phyloP scores from a whole-genome alignment of 1,284 basidiomycete genomes.

The Rhodotorula sp. region DNA sequence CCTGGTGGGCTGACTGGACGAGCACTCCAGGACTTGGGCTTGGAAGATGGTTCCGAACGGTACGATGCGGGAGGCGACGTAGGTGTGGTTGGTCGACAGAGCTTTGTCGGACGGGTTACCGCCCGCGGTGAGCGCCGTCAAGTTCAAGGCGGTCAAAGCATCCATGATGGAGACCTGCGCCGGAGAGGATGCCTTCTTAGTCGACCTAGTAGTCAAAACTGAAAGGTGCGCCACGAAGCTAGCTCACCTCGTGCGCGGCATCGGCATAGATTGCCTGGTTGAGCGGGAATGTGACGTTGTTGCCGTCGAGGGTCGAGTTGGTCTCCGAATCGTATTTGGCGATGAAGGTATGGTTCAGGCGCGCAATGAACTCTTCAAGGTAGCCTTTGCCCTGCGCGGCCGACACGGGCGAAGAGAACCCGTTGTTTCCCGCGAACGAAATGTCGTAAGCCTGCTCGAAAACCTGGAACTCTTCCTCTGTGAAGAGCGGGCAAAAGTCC shows the following conservation, averaged over 20 bases:
- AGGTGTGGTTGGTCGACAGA: slow-evolving; percentile 55
- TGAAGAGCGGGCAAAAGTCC: slow-evolving; percentile 85
- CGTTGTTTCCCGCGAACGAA: slow-evolving; percentile 54
- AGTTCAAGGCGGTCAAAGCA: slow-evolving; percentile 69
- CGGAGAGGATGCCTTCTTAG: background rate
- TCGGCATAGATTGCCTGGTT: slow-evolving; percentile 78
- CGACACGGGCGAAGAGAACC: slow-evolving; percentile 73
- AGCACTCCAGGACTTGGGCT: slow-evolving; percentile 48
- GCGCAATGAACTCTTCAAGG: slow-evolving; percentile 52
- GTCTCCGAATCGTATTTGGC: slow-evolving; percentile 56
- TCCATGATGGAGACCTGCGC: slow-evolving; percentile 69
- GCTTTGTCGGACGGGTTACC: slow-evolving; percentile 21
- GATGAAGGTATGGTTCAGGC: slow-evolving; percentile 59
- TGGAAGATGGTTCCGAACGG: slow-evolving; percentile 64
- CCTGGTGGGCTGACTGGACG: slow-evolving; percentile 44
- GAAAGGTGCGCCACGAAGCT: no score
- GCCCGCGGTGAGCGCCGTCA: slow-evolving; percentile 54
- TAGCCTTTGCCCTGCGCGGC: slow-evolving; percentile 81
- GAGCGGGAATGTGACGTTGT: slow-evolving; percentile 72
- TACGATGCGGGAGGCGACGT: slow-evolving; percentile 65
- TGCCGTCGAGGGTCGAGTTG: slow-evolving; percentile 72
- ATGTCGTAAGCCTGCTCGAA: slow-evolving; percentile 48
- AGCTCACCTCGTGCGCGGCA: slow-evolving; percentile 56
- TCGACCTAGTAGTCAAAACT: background rate
- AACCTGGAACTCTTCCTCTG: slow-evolving; percentile 78